A percentile compares a stretch with the other conserved stretches of the same genome.
Evolutionary conservation across 2,329 filamentous ascomycete species (phyloP).

Genomic region (Fonsecaea monophora): DNA sequence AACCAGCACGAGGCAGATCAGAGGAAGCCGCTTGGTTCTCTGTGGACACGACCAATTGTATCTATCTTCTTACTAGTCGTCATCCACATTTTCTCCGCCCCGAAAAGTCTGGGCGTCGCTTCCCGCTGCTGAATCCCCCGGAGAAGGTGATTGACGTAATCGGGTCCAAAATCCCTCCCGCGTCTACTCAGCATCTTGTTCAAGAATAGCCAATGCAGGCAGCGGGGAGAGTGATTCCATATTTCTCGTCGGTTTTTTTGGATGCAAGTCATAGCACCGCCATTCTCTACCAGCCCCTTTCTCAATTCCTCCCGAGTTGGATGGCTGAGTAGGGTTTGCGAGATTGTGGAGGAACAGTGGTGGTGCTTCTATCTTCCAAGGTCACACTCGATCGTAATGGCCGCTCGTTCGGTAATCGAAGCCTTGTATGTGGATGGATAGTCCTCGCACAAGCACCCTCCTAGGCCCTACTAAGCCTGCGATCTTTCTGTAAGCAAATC

Average conservation of each 20-base stretch:
- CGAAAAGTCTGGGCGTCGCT: constrained; percentile 9
- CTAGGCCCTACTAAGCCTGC: background rate
- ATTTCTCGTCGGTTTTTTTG: background rate
- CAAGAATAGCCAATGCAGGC: constrained; percentile 1
- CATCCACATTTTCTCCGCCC: background rate
- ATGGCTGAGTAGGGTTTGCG: too few species aligned
- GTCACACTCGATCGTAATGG: background rate
- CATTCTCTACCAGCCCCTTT: background rate
- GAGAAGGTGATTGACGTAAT: background rate
- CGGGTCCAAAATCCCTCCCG: background rate
- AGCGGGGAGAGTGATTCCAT: background rate
- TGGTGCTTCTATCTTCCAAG: too few species aligned
- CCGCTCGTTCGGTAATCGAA: background rate
- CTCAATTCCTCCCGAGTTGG: background rate
- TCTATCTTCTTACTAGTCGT: background rate
- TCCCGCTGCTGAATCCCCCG: constrained; percentile 5
- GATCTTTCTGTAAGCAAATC: background rate
- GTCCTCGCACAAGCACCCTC: background rate
- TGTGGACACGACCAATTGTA: background rate
- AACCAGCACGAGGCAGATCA: constrained; percentile 31
- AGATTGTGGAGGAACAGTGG: too few species aligned
- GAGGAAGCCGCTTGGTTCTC: constrained; percentile 30
- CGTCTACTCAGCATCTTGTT: constrained; percentile 18
- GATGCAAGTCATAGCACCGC: background rate
- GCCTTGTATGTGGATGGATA: background rate